A percentile compares a stretch with the other conserved stretches of the same genome.
phyloP scores from a whole-genome alignment of 768 basidiomycete species.

The Cyathus striatus region DNA sequence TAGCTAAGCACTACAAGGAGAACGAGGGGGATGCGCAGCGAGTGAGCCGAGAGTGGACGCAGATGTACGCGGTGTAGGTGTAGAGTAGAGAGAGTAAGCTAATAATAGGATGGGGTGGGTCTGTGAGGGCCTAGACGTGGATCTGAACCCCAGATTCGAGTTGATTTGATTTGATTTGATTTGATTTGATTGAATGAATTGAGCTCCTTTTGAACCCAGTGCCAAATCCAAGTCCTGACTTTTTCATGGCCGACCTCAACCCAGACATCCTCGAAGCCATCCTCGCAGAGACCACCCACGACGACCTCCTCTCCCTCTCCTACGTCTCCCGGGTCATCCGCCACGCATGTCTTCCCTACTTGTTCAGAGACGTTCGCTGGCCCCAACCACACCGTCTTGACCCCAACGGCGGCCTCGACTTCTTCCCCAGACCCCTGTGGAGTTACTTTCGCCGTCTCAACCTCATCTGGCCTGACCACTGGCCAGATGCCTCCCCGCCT shows the following conservation, averaged over 20 bases:
- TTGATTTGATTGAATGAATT: constrained; percentile 5
- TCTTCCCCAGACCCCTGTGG: constrained; percentile 35
- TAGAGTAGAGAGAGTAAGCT: constrained; percentile 20
- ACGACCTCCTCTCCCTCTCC: constrained; percentile 19
- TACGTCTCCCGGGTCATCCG: constrained; percentile 19
- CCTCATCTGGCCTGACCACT: constrained; percentile 39
- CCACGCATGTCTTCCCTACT: constrained; percentile 18
- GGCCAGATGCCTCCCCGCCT: constrained; percentile 34
- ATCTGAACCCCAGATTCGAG: constrained; percentile 21
- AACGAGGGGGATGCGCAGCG: constrained; percentile 89
- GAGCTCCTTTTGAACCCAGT: too few relatives aligned
- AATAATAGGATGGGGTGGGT: constrained; percentile 26
- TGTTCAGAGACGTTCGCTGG: constrained; percentile 33
- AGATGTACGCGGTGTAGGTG: constrained; percentile 78
- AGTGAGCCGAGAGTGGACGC: constrained; percentile 94
- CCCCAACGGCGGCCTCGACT: constrained; percentile 26
- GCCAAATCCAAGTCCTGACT: too few relatives aligned
- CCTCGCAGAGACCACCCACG: constrained; percentile 7
- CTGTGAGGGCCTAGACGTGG: background rate
- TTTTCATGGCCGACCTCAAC: too few relatives aligned
- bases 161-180: constrained; percentile 6
- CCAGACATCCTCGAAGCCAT: constrained; percentile 9
- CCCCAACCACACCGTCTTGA: constrained; percentile 33
- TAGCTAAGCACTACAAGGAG: constrained; percentile 98
- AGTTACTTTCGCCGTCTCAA: constrained; percentile 22